Conservation (phyloP, 805 yeast species). For the Candida corydali region DNA sequence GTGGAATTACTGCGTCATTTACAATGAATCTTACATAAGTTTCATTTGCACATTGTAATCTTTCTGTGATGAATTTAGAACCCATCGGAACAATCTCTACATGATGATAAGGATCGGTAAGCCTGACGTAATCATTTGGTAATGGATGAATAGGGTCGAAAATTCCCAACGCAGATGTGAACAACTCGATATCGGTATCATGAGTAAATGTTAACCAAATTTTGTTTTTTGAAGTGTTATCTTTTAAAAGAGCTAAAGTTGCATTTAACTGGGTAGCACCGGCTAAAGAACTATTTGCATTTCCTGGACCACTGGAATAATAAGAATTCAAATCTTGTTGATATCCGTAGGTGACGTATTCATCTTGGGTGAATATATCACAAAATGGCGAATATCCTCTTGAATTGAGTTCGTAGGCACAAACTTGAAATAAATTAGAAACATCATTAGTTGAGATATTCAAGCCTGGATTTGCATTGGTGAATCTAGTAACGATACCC, state of each 20-base stretch:
- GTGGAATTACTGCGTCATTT: conserved; percentile 39
- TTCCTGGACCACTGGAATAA: conserved; percentile 63
- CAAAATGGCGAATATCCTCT: conserved; percentile 67
- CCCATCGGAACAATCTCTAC: conserved; percentile 37
- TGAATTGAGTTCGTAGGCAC: conserved; percentile 74
- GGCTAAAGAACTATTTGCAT: conserved; percentile 50
- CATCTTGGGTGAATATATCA: conserved; percentile 62
- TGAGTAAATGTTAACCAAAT: conserved; percentile 72
- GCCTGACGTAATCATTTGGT: conserved; percentile 43
- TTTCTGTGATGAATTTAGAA: conserved; percentile 36
- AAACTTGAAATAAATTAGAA: conserved; percentile 51
- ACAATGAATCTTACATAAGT: conserved; percentile 35
- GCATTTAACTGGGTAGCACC: conserved; percentile 53
- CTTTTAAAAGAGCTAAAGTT: conserved; percentile 45
- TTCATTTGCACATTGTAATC: conserved; percentile 24
- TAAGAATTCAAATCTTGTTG: conserved; percentile 54
- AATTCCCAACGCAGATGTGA: conserved; percentile 63
- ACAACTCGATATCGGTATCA: conserved; percentile 63
- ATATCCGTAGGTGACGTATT: conserved; percentile 61
- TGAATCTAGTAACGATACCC: conserved; percentile 54
- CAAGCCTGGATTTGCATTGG: conserved; percentile 49
- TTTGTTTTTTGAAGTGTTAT: conserved; percentile 40
- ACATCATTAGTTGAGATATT: conserved; percentile 53
- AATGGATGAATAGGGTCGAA: conserved; percentile 39
- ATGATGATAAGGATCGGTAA: conserved; percentile 45